Evolutionary conservation across 345 rosid species (phyloP).

Genomic region (Salix udensis): DNA sequence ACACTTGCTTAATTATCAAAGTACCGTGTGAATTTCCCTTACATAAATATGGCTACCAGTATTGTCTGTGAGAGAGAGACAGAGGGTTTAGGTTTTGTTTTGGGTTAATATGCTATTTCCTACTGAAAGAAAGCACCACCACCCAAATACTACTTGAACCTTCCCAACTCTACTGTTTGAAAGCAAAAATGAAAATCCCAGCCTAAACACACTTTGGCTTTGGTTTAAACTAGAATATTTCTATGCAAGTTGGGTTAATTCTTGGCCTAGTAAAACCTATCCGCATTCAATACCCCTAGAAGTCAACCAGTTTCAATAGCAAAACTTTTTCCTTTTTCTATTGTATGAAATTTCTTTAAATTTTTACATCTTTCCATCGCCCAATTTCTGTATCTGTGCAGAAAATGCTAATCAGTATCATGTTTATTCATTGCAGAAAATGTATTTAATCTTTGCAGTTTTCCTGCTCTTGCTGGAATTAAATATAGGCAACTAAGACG

Average conservation of each 20-base stretch:
- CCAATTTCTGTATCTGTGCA: conserved; percentile 1
- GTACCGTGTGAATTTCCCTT: conserved; percentile 40
- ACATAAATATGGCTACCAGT: conserved; percentile 1
- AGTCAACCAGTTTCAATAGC: not conserved
- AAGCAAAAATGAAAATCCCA: not conserved
- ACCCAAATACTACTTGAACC: not conserved
- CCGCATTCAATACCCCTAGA: not conserved
- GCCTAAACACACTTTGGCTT: not conserved
- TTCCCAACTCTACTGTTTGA: not conserved
- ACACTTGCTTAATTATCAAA: conserved; percentile 88
- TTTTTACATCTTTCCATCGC: not conserved
- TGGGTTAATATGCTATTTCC: not conserved
- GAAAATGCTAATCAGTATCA: conserved; percentile 23
- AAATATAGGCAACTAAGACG: conserved; percentile 62
- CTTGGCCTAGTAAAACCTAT: not conserved
- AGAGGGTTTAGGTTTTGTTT: not conserved
- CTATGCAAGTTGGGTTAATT: not conserved
- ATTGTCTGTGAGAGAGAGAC: not conserved
- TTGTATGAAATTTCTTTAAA: not conserved
- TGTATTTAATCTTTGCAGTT: conserved; percentile 79
- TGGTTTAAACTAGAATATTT: not conserved
- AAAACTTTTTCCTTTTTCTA: too few relatives aligned
- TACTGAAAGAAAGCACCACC: not conserved
- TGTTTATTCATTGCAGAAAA: conserved; percentile 64
- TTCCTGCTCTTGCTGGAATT: conserved; percentile 69